phyloP scores from a whole-genome alignment of 495 filamentous ascomycete species.

The Aspergillus mulundensis region DNA sequence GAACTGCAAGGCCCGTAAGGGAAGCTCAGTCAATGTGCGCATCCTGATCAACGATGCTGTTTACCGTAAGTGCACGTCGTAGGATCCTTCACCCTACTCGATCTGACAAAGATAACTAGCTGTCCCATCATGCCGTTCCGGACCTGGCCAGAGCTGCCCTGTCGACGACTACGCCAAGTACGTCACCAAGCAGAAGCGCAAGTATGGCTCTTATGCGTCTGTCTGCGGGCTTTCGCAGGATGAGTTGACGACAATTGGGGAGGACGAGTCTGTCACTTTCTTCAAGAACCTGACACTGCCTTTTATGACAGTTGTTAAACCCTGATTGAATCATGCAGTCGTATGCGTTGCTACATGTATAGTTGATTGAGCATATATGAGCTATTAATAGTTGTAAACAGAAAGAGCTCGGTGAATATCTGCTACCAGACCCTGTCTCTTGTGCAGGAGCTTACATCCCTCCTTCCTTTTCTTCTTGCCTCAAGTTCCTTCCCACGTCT shows the following conservation, averaged over 20 bases:
- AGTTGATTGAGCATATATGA: not conserved
- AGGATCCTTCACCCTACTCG: not conserved
- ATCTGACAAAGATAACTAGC: slow-evolving; percentile 9
- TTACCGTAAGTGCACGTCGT: slow-evolving; percentile 31
- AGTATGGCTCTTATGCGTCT: slow-evolving; percentile 38
- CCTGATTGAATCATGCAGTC: slow-evolving; percentile 2
- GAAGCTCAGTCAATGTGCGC: slow-evolving; percentile 28
- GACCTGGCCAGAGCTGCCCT: slow-evolving; percentile 44
- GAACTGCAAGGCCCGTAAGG: slow-evolving; percentile 27
- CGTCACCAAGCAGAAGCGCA: slow-evolving; percentile 36
- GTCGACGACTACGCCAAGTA: slow-evolving; percentile 42
- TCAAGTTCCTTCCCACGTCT: too few species aligned
- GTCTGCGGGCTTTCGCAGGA: slow-evolving; percentile 34
- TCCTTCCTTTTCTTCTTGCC: not conserved
- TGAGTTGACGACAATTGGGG: slow-evolving; percentile 27
- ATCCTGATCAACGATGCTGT: slow-evolving; percentile 53
- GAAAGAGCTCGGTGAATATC: not conserved
- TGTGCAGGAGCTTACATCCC: not conserved
- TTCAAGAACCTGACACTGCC: slow-evolving; percentile 40
- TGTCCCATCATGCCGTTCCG: slow-evolving; percentile 39
- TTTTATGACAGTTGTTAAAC: slow-evolving; percentile 31
- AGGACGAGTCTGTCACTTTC: slow-evolving; percentile 38
- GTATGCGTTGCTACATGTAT: not conserved
- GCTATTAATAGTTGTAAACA: not conserved
- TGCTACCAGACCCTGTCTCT: not conserved